These are phyloP conservation scores for Wickerhamomyces canadensis DNA, from an alignment of 805 yeast genomes.

Conservation along the genomic window DNA sequence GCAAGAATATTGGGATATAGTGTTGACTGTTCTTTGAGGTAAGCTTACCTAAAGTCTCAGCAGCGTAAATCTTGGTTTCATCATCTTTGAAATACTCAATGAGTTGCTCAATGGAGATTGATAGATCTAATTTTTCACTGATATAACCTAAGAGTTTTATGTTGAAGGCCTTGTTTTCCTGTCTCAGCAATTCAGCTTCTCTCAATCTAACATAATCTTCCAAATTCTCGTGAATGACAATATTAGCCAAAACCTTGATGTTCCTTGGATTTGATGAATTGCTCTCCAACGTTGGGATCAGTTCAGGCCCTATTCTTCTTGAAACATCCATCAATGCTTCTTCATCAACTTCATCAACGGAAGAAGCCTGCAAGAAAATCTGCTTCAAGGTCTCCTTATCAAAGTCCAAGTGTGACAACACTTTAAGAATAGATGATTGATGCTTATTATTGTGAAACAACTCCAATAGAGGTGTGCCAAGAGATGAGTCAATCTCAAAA, in stretches of 20 bases:
- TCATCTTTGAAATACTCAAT: slow-evolving; percentile 30
- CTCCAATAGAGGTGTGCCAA: slow-evolving; percentile 14
- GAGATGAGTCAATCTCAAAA: slow-evolving; percentile 14
- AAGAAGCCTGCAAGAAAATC: slow-evolving; percentile 18
- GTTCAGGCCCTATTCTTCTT: slow-evolving; percentile 20
- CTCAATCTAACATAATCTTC: slow-evolving; percentile 16
- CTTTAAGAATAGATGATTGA: slow-evolving; percentile 20
- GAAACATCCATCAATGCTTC: slow-evolving; percentile 20
- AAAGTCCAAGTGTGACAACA: slow-evolving; percentile 17
- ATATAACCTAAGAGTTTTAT: slow-evolving; percentile 45
- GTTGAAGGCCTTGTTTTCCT: slow-evolving; percentile 26
- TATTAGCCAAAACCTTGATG: slow-evolving; percentile 19
- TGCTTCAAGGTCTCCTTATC: slow-evolving; percentile 12
- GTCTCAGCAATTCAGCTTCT: slow-evolving; percentile 15
- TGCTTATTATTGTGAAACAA: slow-evolving; percentile 13
- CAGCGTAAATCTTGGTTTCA: slow-evolving; percentile 38
- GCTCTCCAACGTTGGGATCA: slow-evolving; percentile 21
- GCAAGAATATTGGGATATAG: slow-evolving; percentile 35
- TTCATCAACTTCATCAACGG: slow-evolving; percentile 22
- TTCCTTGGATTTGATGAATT: slow-evolving; percentile 14
- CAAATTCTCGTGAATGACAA: slow-evolving; percentile 20
- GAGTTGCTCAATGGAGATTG: slow-evolving; percentile 32
- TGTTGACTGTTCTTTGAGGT: slow-evolving; percentile 33
- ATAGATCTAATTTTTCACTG: slow-evolving; percentile 31
- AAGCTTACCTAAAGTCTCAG: slow-evolving; percentile 48